A percentile compares a stretch with the other conserved stretches of the same genome.
These are phyloP conservation scores for Eudorina sp. DNA, from an alignment of 139 green algal species.

Conservation along the genomic window DNA sequence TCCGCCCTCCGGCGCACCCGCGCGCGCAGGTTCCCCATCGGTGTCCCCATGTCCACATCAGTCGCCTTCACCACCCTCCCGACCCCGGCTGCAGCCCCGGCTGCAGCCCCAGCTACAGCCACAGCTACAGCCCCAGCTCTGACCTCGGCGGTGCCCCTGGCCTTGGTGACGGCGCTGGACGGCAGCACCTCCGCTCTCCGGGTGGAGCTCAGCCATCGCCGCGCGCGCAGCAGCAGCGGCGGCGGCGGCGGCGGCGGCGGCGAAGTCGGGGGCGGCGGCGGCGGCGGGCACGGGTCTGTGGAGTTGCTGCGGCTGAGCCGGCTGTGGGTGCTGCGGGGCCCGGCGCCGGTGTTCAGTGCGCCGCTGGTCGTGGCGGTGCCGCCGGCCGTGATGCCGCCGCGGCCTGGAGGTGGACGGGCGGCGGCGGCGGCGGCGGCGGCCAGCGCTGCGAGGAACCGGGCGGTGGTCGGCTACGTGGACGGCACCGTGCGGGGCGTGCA, in stretches of 20 bases:
- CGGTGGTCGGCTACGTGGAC: conserved; percentile 44
- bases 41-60: conserved; percentile 19
- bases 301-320: neutral
- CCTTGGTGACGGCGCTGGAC: conserved; percentile 37
- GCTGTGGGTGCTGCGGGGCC: neutral
- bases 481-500: conserved; percentile 18
- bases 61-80: neutral
- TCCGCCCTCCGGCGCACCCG: too few species aligned
- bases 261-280: neutral
- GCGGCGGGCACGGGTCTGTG: neutral
- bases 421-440: neutral
- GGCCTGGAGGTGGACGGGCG: neutral
- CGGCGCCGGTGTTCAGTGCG: conserved; percentile 42
- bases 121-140: neutral
- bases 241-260: too few species aligned
- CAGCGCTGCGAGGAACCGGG: neutral
- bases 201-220: neutral
- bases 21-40: conserved; percentile 5
- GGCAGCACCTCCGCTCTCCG: neutral
- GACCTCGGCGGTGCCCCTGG: neutral
- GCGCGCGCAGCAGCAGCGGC: neutral
- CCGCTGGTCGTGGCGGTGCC: neutral
- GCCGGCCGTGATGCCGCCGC: neutral
- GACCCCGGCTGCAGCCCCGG: too few species aligned
- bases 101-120: neutral